Conservation (phyloP, 768 basidiomycete genomes). For the Phanerodontia chrysosporium region DNA sequence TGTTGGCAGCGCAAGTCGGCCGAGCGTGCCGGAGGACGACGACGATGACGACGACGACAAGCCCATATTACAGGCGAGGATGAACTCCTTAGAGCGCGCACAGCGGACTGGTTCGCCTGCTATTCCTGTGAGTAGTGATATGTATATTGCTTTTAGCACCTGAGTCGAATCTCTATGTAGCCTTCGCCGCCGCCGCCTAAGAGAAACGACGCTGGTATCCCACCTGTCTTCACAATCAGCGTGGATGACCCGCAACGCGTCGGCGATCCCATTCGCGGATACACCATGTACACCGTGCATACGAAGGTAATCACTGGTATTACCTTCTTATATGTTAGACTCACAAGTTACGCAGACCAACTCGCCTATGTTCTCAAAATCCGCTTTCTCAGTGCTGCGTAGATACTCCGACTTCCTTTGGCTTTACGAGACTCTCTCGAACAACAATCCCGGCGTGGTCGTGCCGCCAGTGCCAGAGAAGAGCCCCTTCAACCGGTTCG, state of each 20-base stretch:
- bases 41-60: slow-evolving; percentile 31
- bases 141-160: neutral
- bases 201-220: neutral
- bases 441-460: slow-evolving; percentile 94
- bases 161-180: neutral
- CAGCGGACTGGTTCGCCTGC: slow-evolving; percentile 4
- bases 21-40: slow-evolving; percentile 21
- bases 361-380: slow-evolving; percentile 78
- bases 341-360: slow-evolving; percentile 53
- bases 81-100: slow-evolving; percentile 14
- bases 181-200: neutral
- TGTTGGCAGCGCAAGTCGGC: slow-evolving; percentile 20
- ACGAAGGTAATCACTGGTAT: slow-evolving; percentile 54
- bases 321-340: neutral
- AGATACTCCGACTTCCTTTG: slow-evolving; percentile 97
- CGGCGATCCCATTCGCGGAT: slow-evolving; percentile 91
- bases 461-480: slow-evolving; percentile 97
- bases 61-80: slow-evolving; percentile 23
- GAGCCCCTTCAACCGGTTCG: slow-evolving; percentile 89
- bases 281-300: slow-evolving; percentile 95
- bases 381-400: slow-evolving; percentile 88
- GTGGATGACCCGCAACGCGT: slow-evolving; percentile 98
- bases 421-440: slow-evolving; percentile 84
- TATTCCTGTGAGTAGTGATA: slow-evolving; percentile 11
- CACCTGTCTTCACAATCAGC: slow-evolving; percentile 74